Percentiles rank a stretch among this genome's conserved stretches.
These are phyloP conservation scores for Pyrenula massariospora DNA, from an alignment of 495 filamentous ascomycete species.

Conservation along the genomic window DNA sequence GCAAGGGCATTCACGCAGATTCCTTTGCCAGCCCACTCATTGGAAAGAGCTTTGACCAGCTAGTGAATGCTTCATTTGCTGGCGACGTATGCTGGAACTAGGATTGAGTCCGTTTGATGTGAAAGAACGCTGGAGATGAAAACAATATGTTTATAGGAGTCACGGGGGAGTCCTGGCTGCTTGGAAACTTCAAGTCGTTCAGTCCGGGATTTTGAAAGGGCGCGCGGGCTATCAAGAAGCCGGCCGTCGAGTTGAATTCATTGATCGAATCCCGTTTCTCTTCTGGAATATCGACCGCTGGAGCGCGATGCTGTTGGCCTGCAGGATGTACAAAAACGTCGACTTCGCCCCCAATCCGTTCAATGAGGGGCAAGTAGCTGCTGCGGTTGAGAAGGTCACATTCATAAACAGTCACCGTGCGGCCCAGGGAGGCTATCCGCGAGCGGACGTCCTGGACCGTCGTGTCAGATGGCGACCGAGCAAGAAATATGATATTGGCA, in stretches of 20 bases:
- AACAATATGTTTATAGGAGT: neutral
- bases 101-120: constrained; percentile 26
- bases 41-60: constrained; percentile 76
- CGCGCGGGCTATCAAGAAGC: neutral
- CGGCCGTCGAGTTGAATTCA: neutral
- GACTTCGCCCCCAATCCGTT: neutral
- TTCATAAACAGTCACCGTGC: neutral
- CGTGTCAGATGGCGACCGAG: neutral
- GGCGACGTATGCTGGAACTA: constrained; percentile 82
- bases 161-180: neutral
- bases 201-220: neutral
- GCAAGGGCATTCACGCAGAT: constrained; percentile 76
- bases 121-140: neutral
- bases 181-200: neutral
- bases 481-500: neutral
- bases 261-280: neutral
- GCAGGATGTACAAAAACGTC: neutral
- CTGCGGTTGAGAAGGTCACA: neutral
- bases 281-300: neutral
- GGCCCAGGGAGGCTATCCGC: neutral
- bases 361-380: neutral
- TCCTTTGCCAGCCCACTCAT: constrained; percentile 72
- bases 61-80: constrained; percentile 83
- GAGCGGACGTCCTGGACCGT: neutral
- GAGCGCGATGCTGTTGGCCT: neutral